Base-by-base conservation (phyloP, 208 protist genomes). In the Wallacemonas rigidus region DNA sequence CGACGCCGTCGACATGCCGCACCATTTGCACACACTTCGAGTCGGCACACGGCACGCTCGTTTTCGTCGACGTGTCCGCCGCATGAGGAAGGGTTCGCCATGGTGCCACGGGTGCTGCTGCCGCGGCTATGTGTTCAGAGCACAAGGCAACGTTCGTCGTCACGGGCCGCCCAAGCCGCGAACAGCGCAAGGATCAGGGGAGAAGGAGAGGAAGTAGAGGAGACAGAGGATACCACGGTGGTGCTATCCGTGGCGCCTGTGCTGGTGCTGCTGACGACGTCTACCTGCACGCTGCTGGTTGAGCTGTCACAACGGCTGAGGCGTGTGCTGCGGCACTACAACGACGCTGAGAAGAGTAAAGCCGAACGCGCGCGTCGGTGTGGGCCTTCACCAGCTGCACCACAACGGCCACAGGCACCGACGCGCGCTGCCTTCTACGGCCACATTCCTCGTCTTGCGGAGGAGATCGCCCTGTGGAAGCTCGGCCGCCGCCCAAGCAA, bases 41-140 rank as follows among this genome's bases (percentile, higher is more conserved):
- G 11, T 15, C 7, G 11, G 47, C 14, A 8, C 7, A 14, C 47
- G 47, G 47, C 11, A 14, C 47, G 11, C 41, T 65, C 60, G 3
- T 35, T 41, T 4, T 4, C 8, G 9, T 50, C 60, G 8, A 36
- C 41, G 60, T 8, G 15, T n/a, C 6, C 45, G 8, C 45, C 45
- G 45, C 8, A 6, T 14, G 6, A 14, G 45, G 45, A 50, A 12
- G 60, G 14, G 43, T 6, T 8, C 9, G 15, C 3, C n/a, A 65
- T 65, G 60, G 60, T 48, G 60, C 60, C 60, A 35, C 60, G 60
- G 12, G 60, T 65, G 60, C 12, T 65, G 60, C n/a, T 65, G 36
- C 60, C 60, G 43, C 38, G 60, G 60, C 43, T 65, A 14, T 53
- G 17, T 26, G 60, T 65, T 38, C 60, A 50, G 3, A 65, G 60